Conservation (phyloP, 2,329 filamentous ascomycete species). For the Leptographium procerum region DNA sequence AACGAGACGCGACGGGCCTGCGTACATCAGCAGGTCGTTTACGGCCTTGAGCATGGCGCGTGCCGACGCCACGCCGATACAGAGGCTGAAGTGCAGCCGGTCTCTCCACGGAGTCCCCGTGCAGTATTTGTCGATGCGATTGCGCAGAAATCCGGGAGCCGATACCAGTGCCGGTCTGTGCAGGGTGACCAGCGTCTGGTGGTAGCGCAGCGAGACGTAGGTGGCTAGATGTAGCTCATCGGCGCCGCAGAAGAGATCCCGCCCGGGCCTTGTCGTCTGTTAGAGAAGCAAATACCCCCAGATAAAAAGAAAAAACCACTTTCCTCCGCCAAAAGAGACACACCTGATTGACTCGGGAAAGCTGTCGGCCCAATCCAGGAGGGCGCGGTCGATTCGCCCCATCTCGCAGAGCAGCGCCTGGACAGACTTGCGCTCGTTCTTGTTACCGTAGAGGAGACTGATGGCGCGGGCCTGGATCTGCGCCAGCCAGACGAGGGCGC, state of each 20-base stretch:
- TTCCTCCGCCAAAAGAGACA: neutral
- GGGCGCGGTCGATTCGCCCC: conserved; percentile 5
- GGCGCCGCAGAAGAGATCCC: conserved; percentile 3
- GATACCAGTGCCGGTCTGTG: conserved; percentile 6
- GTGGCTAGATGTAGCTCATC: conserved; percentile 6
- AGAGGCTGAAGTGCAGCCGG: conserved; percentile 8
- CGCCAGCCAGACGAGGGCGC: conserved; percentile 1
- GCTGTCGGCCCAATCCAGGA: conserved; percentile 6
- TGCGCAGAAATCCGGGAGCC: conserved; percentile 2
- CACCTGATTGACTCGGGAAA: conserved; percentile 4
- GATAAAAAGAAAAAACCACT: neutral
- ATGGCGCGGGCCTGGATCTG: conserved; percentile 1
- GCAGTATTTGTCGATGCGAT: conserved; percentile 7
- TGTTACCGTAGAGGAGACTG: conserved; percentile 1
- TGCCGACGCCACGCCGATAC: conserved; percentile 6
- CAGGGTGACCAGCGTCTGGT: conserved; percentile 7
- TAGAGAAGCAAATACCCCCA: neutral
- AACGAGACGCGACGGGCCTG: neutral
- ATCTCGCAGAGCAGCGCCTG: conserved; percentile 3
- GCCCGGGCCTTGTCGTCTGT: neutral
- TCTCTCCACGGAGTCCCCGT: conserved; percentile 1
- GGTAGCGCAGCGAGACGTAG: conserved; percentile 3
- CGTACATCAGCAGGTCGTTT: conserved; percentile 6
- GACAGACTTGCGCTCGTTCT: neutral
- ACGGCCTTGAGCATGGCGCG: conserved; percentile 1